Evolutionary conservation across 768 basidiomycete species (phyloP).

Genomic region (Serpula lacrymans): DNA sequence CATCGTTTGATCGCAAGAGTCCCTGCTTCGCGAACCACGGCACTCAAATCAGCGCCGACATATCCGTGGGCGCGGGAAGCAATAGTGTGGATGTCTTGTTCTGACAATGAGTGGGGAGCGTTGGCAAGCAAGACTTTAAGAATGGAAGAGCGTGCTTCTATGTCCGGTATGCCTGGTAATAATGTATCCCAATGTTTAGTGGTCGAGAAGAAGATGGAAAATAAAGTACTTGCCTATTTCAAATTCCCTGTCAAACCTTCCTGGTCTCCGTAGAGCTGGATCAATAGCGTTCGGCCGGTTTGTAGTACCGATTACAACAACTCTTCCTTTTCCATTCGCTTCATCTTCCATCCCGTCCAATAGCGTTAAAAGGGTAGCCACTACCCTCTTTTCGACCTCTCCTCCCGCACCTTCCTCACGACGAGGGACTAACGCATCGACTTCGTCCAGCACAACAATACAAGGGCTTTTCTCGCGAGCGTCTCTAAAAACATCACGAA

Average conservation of each 20-base stretch:
- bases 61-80: conserved; percentile 89
- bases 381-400: conserved; percentile 94
- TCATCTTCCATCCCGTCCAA: conserved; percentile 83
- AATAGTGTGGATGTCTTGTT: conserved; percentile 57
- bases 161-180: conserved; percentile 78
- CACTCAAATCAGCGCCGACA: conserved; percentile 93
- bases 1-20: conserved; percentile 87
- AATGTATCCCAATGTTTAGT: no score
- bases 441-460: conserved; percentile 93
- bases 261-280: conserved; percentile 85
- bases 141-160: conserved; percentile 79
- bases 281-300: conserved; percentile 96
- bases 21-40: conserved; percentile 90
- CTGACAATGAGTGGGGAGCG: conserved; percentile 70
- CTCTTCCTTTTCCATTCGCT: conserved; percentile 47
- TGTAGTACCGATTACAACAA: conserved; percentile 95
- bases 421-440: conserved; percentile 90
- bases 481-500: conserved; percentile 86
- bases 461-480: conserved; percentile 82
- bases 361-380: conserved; percentile 90
- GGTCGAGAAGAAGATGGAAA: conserved; percentile 3
- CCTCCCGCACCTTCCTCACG: conserved; percentile 88
- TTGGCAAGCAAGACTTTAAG: conserved; percentile 79
- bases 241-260: conserved; percentile 91
- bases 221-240: conserved; percentile 79